Evolutionary conservation across 169 alveolate species (phyloP).

Genomic region (Cystoisospora suis): DNA sequence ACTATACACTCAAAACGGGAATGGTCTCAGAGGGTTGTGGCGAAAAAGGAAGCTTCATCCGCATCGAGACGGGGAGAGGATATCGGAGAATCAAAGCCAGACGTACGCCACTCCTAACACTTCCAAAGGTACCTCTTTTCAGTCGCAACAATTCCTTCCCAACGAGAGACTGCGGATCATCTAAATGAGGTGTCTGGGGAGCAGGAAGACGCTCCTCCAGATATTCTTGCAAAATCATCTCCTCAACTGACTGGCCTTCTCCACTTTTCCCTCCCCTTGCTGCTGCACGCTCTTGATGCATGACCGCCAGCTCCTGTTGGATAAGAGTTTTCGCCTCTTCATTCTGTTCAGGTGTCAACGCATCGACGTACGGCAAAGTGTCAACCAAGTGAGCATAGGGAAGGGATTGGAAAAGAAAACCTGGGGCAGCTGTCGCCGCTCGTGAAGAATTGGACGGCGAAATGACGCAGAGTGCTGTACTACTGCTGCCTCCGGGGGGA

Average conservation of each 20-base stretch:
- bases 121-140: background rate
- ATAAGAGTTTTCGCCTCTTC: background rate
- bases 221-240: background rate
- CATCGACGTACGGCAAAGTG: constrained; percentile 34
- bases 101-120: too few relatives aligned
- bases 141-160: constrained; percentile 4
- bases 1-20: too few relatives aligned
- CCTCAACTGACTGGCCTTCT: background rate
- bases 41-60: too few relatives aligned
- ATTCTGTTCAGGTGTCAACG: constrained; percentile 19
- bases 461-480: too few relatives aligned
- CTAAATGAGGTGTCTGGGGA: constrained; percentile 5
- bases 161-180: constrained; percentile 6
- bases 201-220: constrained; percentile 3
- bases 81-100: too few relatives aligned
- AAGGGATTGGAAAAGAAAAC: background rate
- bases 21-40: too few relatives aligned
- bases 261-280: background rate
- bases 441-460: too few relatives aligned
- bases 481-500: too few relatives aligned
- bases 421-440: too few relatives aligned
- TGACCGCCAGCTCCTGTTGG: constrained; percentile 3
- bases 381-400: constrained; percentile 2
- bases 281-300: background rate
- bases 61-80: too few relatives aligned